These are phyloP conservation scores for Davidsoniella virescens DNA, from an alignment of 2,329 filamentous ascomycete genomes.

Conservation along the genomic window DNA sequence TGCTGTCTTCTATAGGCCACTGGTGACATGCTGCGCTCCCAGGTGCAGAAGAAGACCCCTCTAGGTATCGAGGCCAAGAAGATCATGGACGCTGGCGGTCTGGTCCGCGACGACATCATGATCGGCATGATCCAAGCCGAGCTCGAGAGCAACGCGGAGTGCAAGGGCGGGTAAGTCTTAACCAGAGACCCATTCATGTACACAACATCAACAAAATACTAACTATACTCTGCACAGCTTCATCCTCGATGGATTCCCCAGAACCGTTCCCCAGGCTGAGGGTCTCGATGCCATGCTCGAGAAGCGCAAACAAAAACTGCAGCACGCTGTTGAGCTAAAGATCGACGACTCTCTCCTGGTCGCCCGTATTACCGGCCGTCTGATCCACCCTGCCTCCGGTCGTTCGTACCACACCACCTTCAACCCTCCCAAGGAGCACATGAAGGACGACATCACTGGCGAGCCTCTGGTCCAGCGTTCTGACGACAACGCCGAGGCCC, in stretches of 20 bases:
- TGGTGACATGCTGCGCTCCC: slow-evolving; percentile 96
- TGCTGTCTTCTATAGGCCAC: slow-evolving; percentile 49
- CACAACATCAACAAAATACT: background rate
- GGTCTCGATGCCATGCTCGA: slow-evolving; percentile 84
- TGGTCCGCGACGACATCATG: slow-evolving; percentile 98
- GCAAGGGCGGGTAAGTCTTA: slow-evolving; percentile 81
- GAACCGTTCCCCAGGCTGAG: slow-evolving; percentile 89
- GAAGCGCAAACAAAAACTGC: slow-evolving; percentile 63
- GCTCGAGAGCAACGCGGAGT: slow-evolving; percentile 84
- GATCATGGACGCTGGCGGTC: slow-evolving; percentile 97
- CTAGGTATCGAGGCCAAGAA: slow-evolving; percentile 96
- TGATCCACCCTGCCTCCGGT: slow-evolving; percentile 89
- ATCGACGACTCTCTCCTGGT: slow-evolving; percentile 92
- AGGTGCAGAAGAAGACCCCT: slow-evolving; percentile 92
- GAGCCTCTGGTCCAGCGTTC: slow-evolving; percentile 92
- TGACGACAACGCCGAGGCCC: slow-evolving; percentile 89
- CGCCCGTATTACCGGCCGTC: slow-evolving; percentile 85
- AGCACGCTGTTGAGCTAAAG: slow-evolving; percentile 91
- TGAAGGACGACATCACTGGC: slow-evolving; percentile 94
- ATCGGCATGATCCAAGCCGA: slow-evolving; percentile 99
- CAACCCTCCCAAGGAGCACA: slow-evolving; percentile 85
- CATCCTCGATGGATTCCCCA: slow-evolving; percentile 96
- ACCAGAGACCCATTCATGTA: background rate
- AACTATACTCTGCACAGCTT: slow-evolving; percentile 45
- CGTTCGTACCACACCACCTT: slow-evolving; percentile 97